A percentile compares a stretch with the other conserved stretches of the same genome.
Conservation (phyloP, 148 eudicot species). For the Oxyria digyna region DNA sequence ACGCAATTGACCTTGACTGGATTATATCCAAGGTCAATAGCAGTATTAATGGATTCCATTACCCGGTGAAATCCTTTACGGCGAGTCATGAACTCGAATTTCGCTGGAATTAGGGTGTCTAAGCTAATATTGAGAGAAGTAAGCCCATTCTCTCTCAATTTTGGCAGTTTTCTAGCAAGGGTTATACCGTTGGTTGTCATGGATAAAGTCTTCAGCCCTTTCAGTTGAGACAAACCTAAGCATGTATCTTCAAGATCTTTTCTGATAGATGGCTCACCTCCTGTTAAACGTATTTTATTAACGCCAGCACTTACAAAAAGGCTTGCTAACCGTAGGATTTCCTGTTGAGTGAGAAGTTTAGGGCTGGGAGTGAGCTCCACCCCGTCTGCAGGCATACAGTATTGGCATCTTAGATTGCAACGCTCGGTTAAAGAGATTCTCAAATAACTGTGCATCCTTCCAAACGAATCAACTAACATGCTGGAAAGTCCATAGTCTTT, state of each 20-base stretch:
- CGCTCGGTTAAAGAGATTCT: slow-evolving; percentile 90
- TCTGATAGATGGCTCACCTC: slow-evolving; percentile 90
- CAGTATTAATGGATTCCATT: slow-evolving; percentile 64
- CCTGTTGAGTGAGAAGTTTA: slow-evolving; percentile 52
- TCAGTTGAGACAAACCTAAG: slow-evolving; percentile 48
- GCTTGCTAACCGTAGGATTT: slow-evolving; percentile 61
- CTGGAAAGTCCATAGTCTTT: slow-evolving; percentile 40
- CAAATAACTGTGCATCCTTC: slow-evolving; percentile 82
- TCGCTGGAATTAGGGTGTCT: slow-evolving; percentile 76
- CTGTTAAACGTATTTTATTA: slow-evolving; percentile 85
- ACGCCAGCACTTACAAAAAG: slow-evolving; percentile 81
- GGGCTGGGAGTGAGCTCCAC: slow-evolving; percentile 70
- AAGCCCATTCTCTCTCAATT: slow-evolving; percentile 70
- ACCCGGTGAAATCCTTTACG: slow-evolving; percentile 89
- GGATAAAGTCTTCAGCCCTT: slow-evolving; percentile 70
- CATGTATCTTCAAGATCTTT: slow-evolving; percentile 87
- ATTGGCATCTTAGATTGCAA: slow-evolving; percentile 92
- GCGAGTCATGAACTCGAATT: slow-evolving; percentile 81
- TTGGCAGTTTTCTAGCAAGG: slow-evolving; percentile 74
- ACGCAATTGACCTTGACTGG: slow-evolving; percentile 98
- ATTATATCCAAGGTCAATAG: slow-evolving; percentile 66
- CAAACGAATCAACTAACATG: slow-evolving; percentile 84
- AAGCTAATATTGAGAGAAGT: slow-evolving; percentile 72
- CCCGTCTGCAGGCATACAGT: slow-evolving; percentile 97
- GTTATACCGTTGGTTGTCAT: slow-evolving; percentile 88